Base-by-base conservation (phyloP, 2,329 filamentous ascomycete species). In the Scleromitrula shiraiana region DNA sequence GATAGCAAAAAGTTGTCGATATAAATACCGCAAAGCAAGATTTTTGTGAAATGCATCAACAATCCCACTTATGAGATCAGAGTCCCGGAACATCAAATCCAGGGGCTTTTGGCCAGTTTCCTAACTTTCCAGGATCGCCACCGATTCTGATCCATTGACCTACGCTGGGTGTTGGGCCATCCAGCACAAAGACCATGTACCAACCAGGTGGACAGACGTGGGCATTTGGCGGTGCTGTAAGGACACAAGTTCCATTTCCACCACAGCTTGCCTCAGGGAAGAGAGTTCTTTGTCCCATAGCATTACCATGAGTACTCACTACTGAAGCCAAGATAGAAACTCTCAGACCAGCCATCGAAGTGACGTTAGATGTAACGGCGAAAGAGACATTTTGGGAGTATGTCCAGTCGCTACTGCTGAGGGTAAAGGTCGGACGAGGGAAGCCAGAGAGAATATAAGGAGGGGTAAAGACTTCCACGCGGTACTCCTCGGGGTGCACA, bases 61-160 rank as follows among this genome's bases (percentile, higher is more conserved):
- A n/a, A n/a, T n/a, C n/a, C n/a, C n/a, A n/a, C n/a, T n/a, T n/a
- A n/a, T n/a, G n/a, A n/a, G n/a, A 33, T 6, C 29, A 32, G 19
- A 38, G 4, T 22, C 10, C 35, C 20, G 35, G 35, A 15, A 38
- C 17, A 9, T 22, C 9, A 24, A 38, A 38, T 12, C 35, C 35
- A 3, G 14, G 9, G 7, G 17, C 3, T 32, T 72, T 50, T 0
- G 80, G 82, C 82, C 81, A 85, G 54, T 82, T 74, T 3, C 82
- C 81, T 19, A 85, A 49, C 7, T 50, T 50, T 2, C 68, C 80
- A 2, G 78, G 80, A 62, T 84, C 80, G 15, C 78, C 79, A 15
- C 82, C 82, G 44, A 85, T 79, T 17, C 82, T 69, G 19, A 84
- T 75, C 65, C 78, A 78, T n/a, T 72, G 69, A 69, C 78, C 76